Conservation (phyloP, 2,329 filamentous ascomycete genomes). For the Phoma herbarum region DNA sequence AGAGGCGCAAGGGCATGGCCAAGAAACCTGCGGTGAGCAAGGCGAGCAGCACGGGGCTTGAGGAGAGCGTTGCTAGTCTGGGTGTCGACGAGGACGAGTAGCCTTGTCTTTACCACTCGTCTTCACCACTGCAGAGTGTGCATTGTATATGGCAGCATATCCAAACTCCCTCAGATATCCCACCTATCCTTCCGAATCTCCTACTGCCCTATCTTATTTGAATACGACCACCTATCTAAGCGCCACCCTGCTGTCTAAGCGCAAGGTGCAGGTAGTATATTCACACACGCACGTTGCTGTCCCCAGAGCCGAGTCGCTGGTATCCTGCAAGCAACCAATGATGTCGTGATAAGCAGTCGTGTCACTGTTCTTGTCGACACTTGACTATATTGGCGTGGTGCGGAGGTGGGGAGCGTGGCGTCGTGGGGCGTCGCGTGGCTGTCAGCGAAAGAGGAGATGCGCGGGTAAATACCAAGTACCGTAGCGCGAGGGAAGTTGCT, state of each 20-base stretch:
- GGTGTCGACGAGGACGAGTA: not conserved
- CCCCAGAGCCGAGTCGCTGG: not conserved
- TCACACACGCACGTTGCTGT: not conserved
- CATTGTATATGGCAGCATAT: too few species aligned
- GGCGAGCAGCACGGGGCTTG: not conserved
- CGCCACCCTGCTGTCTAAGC: too few species aligned
- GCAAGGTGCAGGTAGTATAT: too few species aligned
- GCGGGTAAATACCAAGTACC: not conserved
- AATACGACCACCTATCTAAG: too few species aligned
- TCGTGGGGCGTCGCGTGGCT: not conserved
- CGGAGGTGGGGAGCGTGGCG: too few species aligned
- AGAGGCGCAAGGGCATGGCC: slow-evolving; percentile 24
- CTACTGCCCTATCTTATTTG: too few species aligned
- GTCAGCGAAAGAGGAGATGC: not conserved
- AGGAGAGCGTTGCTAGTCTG: not conserved
- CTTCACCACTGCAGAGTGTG: too few species aligned
- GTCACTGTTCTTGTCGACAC: not conserved
- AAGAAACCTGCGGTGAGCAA: not conserved
- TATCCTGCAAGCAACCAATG: not conserved
- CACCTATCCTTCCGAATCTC: too few species aligned
- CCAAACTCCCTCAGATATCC: too few species aligned
- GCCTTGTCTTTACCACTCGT: too few species aligned
- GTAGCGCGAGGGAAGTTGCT: too few species aligned
- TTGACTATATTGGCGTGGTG: not conserved
- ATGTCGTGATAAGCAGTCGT: not conserved